phyloP scores from a whole-genome alignment of 768 basidiomycete species.

The Auriscalpium vulgare region DNA sequence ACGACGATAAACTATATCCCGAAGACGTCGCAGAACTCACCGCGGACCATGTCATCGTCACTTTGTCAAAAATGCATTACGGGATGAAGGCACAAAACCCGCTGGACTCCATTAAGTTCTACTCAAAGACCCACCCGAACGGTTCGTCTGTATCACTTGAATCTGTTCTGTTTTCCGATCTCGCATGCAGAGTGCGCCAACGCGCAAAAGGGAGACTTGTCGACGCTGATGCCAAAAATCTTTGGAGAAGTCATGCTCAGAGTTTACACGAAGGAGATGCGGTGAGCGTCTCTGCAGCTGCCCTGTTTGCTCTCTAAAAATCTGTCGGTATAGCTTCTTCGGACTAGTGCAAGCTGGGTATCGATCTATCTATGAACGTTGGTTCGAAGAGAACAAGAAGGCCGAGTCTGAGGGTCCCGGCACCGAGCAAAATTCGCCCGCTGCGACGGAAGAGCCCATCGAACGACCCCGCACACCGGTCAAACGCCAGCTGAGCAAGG shows the following conservation, averaged over 20 bases:
- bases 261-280: conserved; percentile 57
- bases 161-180: too few species aligned
- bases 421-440: too few species aligned
- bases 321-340: conserved; percentile 30
- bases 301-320: not conserved
- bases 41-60: conserved; percentile 53
- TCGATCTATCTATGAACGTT: conserved; percentile 30
- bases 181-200: conserved; percentile 29
- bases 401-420: too few species aligned
- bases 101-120: conserved; percentile 61
- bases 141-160: conserved; percentile 26
- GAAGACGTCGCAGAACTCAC: conserved; percentile 28
- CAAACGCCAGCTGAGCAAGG: too few species aligned
- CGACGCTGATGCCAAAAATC: conserved; percentile 50
- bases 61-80: conserved; percentile 61
- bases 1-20: conserved; percentile 7
- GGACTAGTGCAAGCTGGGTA: conserved; percentile 66
- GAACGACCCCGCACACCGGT: too few species aligned
- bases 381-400: too few species aligned
- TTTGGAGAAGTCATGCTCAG: conserved; percentile 67
- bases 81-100: conserved; percentile 70
- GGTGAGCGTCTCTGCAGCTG: conserved; percentile 20
- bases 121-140: conserved; percentile 54
- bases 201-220: conserved; percentile 51
- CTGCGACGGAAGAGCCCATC: too few species aligned